Conservation (phyloP, 306 rosid genomes). For the Begonia fuchsioides region DNA sequence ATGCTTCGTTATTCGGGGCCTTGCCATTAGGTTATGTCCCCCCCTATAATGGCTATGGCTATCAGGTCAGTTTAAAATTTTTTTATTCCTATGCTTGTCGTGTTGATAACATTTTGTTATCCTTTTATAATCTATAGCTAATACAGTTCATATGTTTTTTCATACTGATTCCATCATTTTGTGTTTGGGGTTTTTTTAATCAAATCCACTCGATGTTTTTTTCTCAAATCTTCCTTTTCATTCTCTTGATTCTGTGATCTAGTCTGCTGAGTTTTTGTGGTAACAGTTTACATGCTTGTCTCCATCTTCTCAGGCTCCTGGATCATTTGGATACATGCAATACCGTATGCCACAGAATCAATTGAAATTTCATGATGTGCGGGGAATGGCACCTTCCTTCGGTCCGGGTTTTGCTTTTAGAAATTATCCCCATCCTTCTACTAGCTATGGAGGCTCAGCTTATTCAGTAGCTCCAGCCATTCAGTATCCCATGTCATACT, state of each 20-base stretch:
- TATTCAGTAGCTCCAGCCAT: constrained; percentile 72
- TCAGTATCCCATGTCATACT: constrained; percentile 68
- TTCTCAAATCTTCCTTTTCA: too few species aligned
- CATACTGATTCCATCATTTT: too few species aligned
- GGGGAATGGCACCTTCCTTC: constrained; percentile 47
- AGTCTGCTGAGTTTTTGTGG: too few species aligned
- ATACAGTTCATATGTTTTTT: too few species aligned
- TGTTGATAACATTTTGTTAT: too few species aligned
- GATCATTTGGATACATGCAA: constrained; percentile 69
- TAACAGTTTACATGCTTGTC: constrained; percentile 3
- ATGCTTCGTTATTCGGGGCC: constrained; percentile 82
- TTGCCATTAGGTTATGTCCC: constrained; percentile 83
- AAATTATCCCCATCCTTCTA: constrained; percentile 57
- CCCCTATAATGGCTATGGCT: constrained; percentile 85
- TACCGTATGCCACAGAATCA: constrained; percentile 89
- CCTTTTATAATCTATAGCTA: too few species aligned
- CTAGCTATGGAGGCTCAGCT: constrained; percentile 54
- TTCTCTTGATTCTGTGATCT: too few species aligned
- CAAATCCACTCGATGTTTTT: too few species aligned
- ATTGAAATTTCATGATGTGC: constrained; percentile 73
- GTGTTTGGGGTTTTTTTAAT: too few species aligned
- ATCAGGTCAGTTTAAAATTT: constrained; percentile 40
- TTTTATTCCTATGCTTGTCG: too few species aligned
- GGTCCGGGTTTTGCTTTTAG: constrained; percentile 23
- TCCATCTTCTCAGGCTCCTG: constrained; percentile 54